Conservation (phyloP, 2,329 filamentous ascomycete species). For the Fusarium decemcellulare region DNA sequence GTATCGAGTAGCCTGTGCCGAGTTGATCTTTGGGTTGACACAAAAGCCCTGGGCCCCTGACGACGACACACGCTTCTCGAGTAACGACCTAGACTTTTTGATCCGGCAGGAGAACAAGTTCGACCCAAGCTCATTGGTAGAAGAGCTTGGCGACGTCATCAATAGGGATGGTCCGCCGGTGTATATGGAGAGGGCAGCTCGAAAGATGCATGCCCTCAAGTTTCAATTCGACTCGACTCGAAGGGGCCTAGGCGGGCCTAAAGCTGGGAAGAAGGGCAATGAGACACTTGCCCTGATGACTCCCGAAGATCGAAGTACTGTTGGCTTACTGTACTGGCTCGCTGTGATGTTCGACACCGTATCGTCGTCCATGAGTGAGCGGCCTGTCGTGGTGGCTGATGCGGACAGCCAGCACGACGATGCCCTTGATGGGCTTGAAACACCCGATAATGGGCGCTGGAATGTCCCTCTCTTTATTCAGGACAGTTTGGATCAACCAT, state of each 20-base stretch:
- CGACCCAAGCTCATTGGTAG: slow-evolving; percentile 21
- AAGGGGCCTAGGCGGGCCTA: slow-evolving; percentile 24
- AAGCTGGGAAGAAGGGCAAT: not conserved
- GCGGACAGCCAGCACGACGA: slow-evolving; percentile 56
- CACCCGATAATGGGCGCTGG: slow-evolving; percentile 33
- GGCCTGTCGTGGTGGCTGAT: slow-evolving; percentile 53
- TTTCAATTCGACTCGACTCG: slow-evolving; percentile 40
- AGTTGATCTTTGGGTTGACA: slow-evolving; percentile 55
- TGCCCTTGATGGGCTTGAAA: slow-evolving; percentile 30
- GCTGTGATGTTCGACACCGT: slow-evolving; percentile 72
- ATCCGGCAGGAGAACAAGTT: slow-evolving; percentile 16
- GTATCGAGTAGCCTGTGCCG: slow-evolving; percentile 55
- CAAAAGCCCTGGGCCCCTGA: slow-evolving; percentile 49
- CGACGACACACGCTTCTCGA: slow-evolving; percentile 9
- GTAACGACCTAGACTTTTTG: not conserved
- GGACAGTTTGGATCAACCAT: slow-evolving; percentile 45
- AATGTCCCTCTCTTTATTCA: slow-evolving; percentile 41
- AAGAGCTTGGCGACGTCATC: slow-evolving; percentile 40
- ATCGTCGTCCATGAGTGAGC: slow-evolving; percentile 65
- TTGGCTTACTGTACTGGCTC: slow-evolving; percentile 70
- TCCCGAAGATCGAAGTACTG: slow-evolving; percentile 55
- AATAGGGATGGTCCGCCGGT: slow-evolving; percentile 36
- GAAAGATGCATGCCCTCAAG: slow-evolving; percentile 46
- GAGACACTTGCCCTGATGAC: slow-evolving; percentile 21
- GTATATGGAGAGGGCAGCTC: slow-evolving; percentile 43